Conservation (phyloP, 202 grass and related monocot species). For the Sporobolus alterniflorus region DNA sequence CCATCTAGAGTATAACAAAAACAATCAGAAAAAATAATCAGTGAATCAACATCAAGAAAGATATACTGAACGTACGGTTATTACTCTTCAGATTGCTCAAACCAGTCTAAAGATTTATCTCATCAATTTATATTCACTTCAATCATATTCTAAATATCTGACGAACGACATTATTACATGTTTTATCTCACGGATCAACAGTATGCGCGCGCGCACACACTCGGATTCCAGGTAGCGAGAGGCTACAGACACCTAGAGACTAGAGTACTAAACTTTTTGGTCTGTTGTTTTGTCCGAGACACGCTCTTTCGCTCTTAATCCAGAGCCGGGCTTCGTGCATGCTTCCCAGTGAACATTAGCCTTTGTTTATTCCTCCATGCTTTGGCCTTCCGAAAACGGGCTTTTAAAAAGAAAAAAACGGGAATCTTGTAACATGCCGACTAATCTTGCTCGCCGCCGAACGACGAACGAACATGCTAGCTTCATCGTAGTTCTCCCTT, state of each 20-base stretch:
- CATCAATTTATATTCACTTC: too few species aligned
- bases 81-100: too few species aligned
- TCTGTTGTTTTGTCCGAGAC: neutral
- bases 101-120: too few species aligned
- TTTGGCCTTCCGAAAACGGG: neutral
- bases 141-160: too few species aligned
- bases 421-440: slow-evolving; percentile 27
- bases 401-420: neutral
- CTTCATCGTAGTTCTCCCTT: slow-evolving; percentile 23
- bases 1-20: too few species aligned
- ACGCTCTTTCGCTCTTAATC: slow-evolving; percentile 9
- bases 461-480: slow-evolving; percentile 43
- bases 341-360: neutral
- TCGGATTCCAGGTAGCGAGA: neutral
- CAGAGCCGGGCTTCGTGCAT: neutral
- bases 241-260: too few species aligned
- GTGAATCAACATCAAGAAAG: too few species aligned
- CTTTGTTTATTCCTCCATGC: neutral
- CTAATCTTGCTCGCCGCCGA: neutral
- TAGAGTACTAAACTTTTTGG: neutral
- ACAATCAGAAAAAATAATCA: too few species aligned
- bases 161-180: slow-evolving; percentile 13
- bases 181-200: slow-evolving; percentile 8
- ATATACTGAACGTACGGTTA: too few species aligned
- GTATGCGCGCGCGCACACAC: neutral